phyloP scores from a whole-genome alignment of 2,329 filamentous ascomycete species.

The Colletotrichum sp. region DNA sequence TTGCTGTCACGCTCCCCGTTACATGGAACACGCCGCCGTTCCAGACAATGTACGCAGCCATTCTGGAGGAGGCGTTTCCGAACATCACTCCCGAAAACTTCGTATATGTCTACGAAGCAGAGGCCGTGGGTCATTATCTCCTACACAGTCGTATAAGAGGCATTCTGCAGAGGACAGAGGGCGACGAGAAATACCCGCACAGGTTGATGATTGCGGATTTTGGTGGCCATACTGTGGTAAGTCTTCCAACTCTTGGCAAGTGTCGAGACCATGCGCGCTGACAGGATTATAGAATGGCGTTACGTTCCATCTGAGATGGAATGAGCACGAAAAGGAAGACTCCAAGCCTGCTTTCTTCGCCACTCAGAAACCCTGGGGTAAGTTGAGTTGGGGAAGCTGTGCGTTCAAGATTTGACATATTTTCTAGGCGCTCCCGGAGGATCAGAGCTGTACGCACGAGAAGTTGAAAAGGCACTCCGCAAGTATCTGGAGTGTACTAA shows the following conservation, averaged over 20 bases:
- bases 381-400: neutral
- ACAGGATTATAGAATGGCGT: neutral
- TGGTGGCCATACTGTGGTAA: neutral
- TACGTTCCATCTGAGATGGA: neutral
- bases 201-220: rapidly evolving
- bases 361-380: neutral
- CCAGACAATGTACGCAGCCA: neutral
- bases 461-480: neutral
- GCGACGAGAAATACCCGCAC: neutral
- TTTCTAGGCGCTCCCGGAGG: neutral
- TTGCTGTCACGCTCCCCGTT: neutral
- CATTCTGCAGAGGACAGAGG: neutral
- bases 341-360: neutral
- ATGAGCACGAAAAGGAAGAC: neutral
- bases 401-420: neutral
- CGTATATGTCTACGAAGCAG: neutral
- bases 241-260: rapidly evolving
- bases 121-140: neutral
- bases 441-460: neutral
- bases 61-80: neutral
- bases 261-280: rapidly evolving
- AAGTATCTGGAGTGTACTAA: rapidly evolving
- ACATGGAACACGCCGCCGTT: neutral
- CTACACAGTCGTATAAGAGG: neutral
- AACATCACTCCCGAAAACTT: neutral